Evolutionary conservation across 2,329 filamentous ascomycete genomes (phyloP).

Genomic region (Ophiostoma ulmi): DNA sequence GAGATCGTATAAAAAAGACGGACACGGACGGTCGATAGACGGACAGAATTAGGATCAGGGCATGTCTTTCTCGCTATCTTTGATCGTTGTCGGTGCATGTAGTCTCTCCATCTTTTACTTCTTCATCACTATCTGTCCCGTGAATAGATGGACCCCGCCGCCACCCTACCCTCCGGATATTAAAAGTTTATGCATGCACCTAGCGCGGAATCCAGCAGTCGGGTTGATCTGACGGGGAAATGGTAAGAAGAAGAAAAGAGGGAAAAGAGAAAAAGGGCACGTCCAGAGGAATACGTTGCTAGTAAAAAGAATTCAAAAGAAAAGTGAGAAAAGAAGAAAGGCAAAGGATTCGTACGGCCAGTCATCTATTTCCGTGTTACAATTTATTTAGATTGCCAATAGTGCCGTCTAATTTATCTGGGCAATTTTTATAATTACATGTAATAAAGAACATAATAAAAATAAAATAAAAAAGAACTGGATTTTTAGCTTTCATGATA

Average conservation of each 20-base stretch:
- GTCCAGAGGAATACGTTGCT: not conserved
- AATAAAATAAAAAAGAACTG: too few relatives aligned
- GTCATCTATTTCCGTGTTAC: not conserved
- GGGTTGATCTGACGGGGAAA: not conserved
- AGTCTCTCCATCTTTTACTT: not conserved
- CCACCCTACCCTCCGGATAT: slow-evolving; percentile 25
- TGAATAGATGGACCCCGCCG: slow-evolving; percentile 14
- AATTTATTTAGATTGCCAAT: not conserved
- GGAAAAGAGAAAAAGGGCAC: not conserved
- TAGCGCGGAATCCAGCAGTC: slow-evolving; percentile 17
- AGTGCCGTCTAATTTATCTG: not conserved
- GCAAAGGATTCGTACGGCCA: not conserved
- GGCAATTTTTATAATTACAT: not conserved
- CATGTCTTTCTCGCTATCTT: not conserved
- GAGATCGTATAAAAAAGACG: not conserved
- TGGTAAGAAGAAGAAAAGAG: not conserved
- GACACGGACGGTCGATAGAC: not conserved
- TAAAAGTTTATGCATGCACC: slow-evolving; percentile 25
- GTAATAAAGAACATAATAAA: not conserved
- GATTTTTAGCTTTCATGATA: too few relatives aligned
- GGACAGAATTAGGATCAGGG: not conserved
- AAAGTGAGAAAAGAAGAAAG: not conserved
- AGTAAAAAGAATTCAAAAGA: not conserved
- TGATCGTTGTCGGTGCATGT: not conserved
- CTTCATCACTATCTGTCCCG: slow-evolving; percentile 5